Evolutionary conservation across 2,329 filamentous ascomycete species (phyloP).

Genomic region (Pyrenochaeta sp.): DNA sequence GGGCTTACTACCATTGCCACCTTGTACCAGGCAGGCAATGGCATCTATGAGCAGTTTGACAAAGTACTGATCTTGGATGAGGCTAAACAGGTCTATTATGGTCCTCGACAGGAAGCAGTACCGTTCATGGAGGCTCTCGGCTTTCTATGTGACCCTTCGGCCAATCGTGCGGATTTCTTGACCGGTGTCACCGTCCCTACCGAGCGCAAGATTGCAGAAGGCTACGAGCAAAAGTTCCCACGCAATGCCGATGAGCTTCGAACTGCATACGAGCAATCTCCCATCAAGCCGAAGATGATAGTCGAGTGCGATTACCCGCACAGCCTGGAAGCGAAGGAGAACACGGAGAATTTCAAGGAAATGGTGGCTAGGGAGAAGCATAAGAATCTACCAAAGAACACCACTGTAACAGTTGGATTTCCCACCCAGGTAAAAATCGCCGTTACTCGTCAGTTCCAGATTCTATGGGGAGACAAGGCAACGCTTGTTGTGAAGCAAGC

Average conservation of each 20-base stretch:
- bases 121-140: conserved; percentile 72
- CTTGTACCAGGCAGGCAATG: conserved; percentile 61
- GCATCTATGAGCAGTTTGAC: conserved; percentile 71
- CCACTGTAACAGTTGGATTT: conserved; percentile 56
- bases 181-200: conserved; percentile 69
- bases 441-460: conserved; percentile 68
- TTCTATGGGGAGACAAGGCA: conserved; percentile 70
- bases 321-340: conserved; percentile 52
- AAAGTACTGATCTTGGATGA: conserved; percentile 78
- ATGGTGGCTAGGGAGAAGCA: conserved; percentile 62
- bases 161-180: conserved; percentile 76
- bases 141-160: conserved; percentile 67
- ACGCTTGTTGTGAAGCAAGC: conserved; percentile 70
- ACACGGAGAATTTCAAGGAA: conserved; percentile 61
- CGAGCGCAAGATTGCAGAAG: conserved; percentile 50
- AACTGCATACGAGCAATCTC: conserved; percentile 60
- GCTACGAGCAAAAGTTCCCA: conserved; percentile 51
- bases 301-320: conserved; percentile 66
- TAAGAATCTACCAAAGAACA: conserved; percentile 57
- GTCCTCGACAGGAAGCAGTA: conserved; percentile 65
- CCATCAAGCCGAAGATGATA: conserved; percentile 61
- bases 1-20: conserved; percentile 63
- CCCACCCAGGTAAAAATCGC: conserved; percentile 61
- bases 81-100: conserved; percentile 78
- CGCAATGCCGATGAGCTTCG: conserved; percentile 56